These are phyloP conservation scores for Penicillium thymicola DNA, from an alignment of 2,329 filamentous ascomycete genomes.

Conservation along the genomic window DNA sequence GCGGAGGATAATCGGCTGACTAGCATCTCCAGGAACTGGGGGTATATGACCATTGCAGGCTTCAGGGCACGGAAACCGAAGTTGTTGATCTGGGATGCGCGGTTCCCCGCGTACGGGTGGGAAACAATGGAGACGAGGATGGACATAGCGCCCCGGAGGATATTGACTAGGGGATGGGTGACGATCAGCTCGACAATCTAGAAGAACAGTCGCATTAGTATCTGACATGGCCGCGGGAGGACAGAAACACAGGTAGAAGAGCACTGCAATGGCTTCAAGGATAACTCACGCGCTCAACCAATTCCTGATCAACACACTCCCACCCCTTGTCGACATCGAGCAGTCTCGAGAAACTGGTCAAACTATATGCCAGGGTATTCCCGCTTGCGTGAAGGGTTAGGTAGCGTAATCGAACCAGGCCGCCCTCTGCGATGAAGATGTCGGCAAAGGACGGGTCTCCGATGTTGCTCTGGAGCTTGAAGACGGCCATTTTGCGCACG, in stretches of 20 bases:
- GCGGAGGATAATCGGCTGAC: conserved; percentile 88
- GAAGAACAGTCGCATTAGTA: conserved; percentile 5
- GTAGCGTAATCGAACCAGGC: conserved; percentile 74
- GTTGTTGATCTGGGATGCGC: conserved; percentile 54
- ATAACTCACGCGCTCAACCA: conserved; percentile 57
- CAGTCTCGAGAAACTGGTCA: conserved; percentile 82
- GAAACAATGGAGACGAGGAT: conserved; percentile 92
- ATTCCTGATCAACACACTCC: conserved; percentile 61
- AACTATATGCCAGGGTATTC: conserved; percentile 91
- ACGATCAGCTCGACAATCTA: conserved; percentile 88
- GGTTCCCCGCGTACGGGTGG: conserved; percentile 64
- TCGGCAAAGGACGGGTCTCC: conserved; percentile 96
- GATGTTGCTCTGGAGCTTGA: conserved; percentile 93
- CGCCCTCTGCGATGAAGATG: conserved; percentile 87
- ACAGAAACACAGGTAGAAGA: neutral
- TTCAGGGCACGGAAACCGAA: conserved; percentile 91
- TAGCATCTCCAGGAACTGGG: conserved; percentile 90
- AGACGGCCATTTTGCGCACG: conserved; percentile 95
- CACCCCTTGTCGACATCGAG: conserved; percentile 97
- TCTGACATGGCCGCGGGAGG: neutral
- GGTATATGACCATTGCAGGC: conserved; percentile 84
- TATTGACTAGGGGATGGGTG: conserved; percentile 93
- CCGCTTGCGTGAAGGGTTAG: conserved; percentile 81
- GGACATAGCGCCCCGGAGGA: conserved; percentile 92
- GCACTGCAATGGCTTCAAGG: neutral